These are phyloP conservation scores for Myxozyma monticola DNA, from an alignment of 805 yeast genomes.

Conservation along the genomic window DNA sequence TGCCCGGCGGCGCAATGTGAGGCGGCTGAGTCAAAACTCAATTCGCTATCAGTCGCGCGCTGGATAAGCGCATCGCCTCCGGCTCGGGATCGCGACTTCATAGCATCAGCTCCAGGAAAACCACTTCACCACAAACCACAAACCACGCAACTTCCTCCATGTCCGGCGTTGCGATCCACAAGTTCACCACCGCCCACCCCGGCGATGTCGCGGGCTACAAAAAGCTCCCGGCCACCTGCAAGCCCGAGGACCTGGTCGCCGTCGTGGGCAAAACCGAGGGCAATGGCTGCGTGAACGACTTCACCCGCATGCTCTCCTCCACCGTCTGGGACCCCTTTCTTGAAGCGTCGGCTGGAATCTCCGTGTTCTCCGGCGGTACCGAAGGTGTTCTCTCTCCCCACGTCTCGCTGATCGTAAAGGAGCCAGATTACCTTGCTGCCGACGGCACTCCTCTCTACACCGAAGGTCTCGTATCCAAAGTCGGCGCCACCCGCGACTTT, in stretches of 20 bases:
- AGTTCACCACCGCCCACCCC: slow-evolving; percentile 27
- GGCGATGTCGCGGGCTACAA: slow-evolving; percentile 26
- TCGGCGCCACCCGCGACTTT: slow-evolving; percentile 29
- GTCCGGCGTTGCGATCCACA: slow-evolving; percentile 28
- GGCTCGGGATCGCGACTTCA: no score
- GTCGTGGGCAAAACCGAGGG: slow-evolving; percentile 31
- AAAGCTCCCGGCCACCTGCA: slow-evolving; percentile 15
- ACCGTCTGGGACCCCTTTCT: slow-evolving; percentile 30
- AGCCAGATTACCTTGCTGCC: slow-evolving; percentile 15
- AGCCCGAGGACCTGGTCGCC: slow-evolving; percentile 23
- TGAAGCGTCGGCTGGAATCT: slow-evolving; percentile 22
- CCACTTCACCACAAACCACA: no score
- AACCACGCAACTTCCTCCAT: no score
- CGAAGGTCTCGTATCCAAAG: slow-evolving; percentile 28
- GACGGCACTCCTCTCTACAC: slow-evolving; percentile 21
- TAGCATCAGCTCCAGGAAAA: no score
- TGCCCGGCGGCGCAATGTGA: no score
- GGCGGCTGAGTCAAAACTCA: no score
- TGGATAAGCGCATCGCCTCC: no score
- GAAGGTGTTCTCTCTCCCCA: slow-evolving; percentile 30
- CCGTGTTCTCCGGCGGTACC: slow-evolving; percentile 31
- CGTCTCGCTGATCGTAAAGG: slow-evolving; percentile 25
- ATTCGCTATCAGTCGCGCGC: no score
- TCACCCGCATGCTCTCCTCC: slow-evolving; percentile 30
- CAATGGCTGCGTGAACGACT: slow-evolving; percentile 31